phyloP scores from a whole-genome alignment of 768 basidiomycete species.

The Leccinum uliginosum region DNA sequence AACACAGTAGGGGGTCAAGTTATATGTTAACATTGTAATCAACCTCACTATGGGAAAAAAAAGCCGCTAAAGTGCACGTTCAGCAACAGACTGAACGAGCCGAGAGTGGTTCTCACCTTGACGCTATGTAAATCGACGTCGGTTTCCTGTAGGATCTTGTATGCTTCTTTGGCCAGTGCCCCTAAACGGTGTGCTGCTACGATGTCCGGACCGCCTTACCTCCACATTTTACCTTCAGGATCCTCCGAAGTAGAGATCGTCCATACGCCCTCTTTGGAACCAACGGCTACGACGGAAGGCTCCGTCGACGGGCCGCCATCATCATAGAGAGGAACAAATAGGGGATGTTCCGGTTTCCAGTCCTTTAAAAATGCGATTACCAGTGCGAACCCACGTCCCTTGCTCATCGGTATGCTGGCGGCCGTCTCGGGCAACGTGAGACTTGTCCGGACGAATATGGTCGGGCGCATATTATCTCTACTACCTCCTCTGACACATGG shows the following conservation, averaged over 20 bases:
- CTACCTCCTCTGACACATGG: constrained; percentile 71
- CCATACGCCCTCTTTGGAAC: constrained; percentile 57
- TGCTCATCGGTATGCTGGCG: constrained; percentile 60
- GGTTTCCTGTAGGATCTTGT: constrained; percentile 50
- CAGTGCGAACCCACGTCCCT: constrained; percentile 73
- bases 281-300: constrained; percentile 24
- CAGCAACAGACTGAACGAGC: neutral
- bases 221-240: constrained; percentile 73
- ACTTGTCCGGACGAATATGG: constrained; percentile 63
- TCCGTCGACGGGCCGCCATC: constrained; percentile 6
- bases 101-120: constrained; percentile 41
- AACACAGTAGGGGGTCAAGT: constrained; percentile 58
- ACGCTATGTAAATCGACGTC: constrained; percentile 51
- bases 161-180: constrained; percentile 73
- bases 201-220: constrained; percentile 55
- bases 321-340: constrained; percentile 72
- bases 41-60: constrained; percentile 76
- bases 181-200: constrained; percentile 71
- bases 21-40: constrained; percentile 86
- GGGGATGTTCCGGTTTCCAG: constrained; percentile 79
- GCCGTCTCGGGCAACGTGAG: constrained; percentile 32
- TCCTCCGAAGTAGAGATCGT: constrained; percentile 77
- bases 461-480: constrained; percentile 81
- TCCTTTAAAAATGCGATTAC: constrained; percentile 69
- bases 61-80: constrained; percentile 49